Evolutionary conservation across 164 flowering plant genomes (phyloP), one percentile per base, ranked within the genome.

Genomic region (Berberis thunbergii): DNA sequence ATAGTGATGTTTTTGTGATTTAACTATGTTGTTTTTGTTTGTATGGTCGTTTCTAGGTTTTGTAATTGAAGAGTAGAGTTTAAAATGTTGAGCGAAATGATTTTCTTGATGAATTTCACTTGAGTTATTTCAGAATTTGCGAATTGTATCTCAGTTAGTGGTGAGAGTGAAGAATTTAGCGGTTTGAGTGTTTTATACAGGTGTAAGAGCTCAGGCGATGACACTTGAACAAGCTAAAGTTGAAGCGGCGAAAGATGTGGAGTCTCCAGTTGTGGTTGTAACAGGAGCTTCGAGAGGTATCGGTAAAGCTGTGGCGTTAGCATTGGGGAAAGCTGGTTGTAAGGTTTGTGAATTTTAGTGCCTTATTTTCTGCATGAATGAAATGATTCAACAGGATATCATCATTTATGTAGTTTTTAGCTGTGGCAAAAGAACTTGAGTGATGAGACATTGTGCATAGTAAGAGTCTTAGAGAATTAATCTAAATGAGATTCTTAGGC

Each of bases 201-300:
- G 84, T 46, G 57, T 81, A 45, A 81, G 72, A 66, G 77, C 84
- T 45, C 84, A 84, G 72, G 87, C 75, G 43, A 76, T 84, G 1
- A 71, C 82, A 11, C 69, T 70, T 63, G 81, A 79, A 10, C 78
- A 73, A 73, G 72, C 73, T 6, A 69, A 50, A 58, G 65, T 64
- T 52, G 73, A 72, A 67, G 71, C 61, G 43, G 45, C 75, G 54
- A 72, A 76, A 45, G 72, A 64, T 41, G 81, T 77, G 41, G 87
- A 86, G 67, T 74, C 84, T 70, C 91, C 91, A 13, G 87, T 86
- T 60, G 89, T 76, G 45, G 49, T 86, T 64, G 74, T 86, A 42
- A 86, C 91, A n/a, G 91, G 91, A 67, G 91, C 91, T 65, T 86
- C 91, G n/a, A 79, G 91, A 71, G 91, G 91, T 61, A 86, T 86